Conservation (phyloP, 179 eudicot genomes). For the Drosera spatulata region DNA sequence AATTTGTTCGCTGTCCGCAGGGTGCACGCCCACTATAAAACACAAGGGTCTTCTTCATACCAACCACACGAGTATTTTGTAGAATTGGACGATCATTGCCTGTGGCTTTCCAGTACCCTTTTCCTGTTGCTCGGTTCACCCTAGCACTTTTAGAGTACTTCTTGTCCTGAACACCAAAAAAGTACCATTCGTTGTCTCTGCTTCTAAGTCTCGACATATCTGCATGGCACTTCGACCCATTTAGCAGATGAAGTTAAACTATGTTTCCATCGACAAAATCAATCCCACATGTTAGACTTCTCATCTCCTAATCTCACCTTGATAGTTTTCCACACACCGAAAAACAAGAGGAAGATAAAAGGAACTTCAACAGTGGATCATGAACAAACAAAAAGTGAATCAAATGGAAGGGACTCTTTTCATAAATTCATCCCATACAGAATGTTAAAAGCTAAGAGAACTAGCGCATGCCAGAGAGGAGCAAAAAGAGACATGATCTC, state of each 20-base stretch:
- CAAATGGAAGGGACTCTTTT: no score
- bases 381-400: no score
- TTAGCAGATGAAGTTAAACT: not conserved
- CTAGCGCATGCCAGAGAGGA: not conserved
- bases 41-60: constrained; percentile 95
- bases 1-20: constrained; percentile 86
- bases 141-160: constrained; percentile 91
- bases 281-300: not conserved
- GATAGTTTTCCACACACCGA: no score
- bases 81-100: constrained; percentile 72
- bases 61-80: constrained; percentile 70
- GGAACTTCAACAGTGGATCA: no score
- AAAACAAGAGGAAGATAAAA: no score
- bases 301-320: not conserved
- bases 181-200: constrained; percentile 94
- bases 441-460: no score
- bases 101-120: constrained; percentile 25
- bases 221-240: constrained; percentile 8
- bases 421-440: no score
- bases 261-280: not conserved
- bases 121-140: constrained; percentile 87
- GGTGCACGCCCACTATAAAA: constrained; percentile 97
- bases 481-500: not conserved
- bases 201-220: constrained; percentile 73
- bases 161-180: constrained; percentile 89